phyloP scores from a whole-genome alignment of 2,329 filamentous ascomycete genomes.

The Macrophomina pseudophaseolina region DNA sequence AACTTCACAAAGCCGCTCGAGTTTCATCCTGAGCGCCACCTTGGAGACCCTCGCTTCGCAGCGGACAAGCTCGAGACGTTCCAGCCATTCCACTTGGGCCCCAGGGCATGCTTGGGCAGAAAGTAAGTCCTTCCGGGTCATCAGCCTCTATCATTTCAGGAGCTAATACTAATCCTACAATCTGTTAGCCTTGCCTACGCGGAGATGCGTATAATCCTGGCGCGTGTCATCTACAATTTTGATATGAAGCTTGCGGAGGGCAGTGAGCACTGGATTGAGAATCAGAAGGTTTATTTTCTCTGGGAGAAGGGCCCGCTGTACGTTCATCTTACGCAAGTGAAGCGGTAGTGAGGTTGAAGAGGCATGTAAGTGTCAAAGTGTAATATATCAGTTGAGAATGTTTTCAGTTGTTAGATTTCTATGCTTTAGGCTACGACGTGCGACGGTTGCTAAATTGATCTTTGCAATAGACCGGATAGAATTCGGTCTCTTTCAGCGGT shows the following conservation, averaged over 20 bases:
- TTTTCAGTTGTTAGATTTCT: no score
- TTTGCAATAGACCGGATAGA: no score
- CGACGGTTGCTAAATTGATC: no score
- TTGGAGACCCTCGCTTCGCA: conserved; percentile 29
- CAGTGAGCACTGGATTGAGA: conserved; percentile 46
- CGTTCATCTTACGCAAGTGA: conserved; percentile 32
- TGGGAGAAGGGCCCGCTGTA: conserved; percentile 41
- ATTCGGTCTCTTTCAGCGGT: no score
- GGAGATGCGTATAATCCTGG: conserved; percentile 45
- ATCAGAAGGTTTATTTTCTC: conserved; percentile 38
- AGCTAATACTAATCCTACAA: background rate
- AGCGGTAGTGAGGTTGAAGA: background rate
- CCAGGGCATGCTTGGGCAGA: conserved; percentile 44
- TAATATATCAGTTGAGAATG: no score
- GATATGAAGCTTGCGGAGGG: conserved; percentile 41
- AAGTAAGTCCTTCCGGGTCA: conserved; percentile 36
- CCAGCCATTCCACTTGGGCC: conserved; percentile 42
- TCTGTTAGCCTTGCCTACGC: conserved; percentile 40
- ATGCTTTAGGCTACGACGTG: no score
- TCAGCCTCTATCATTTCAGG: background rate
- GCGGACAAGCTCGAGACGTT: conserved; percentile 32
- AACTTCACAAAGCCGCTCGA: conserved; percentile 41
- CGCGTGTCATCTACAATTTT: conserved; percentile 48
- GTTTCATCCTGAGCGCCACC: conserved; percentile 44
- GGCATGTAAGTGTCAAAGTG: background rate